A percentile compares a stretch with the other conserved stretches of the same genome.
Conservation (phyloP, 2,329 filamentous ascomycete genomes). For the Furcasterigmium sp. region DNA sequence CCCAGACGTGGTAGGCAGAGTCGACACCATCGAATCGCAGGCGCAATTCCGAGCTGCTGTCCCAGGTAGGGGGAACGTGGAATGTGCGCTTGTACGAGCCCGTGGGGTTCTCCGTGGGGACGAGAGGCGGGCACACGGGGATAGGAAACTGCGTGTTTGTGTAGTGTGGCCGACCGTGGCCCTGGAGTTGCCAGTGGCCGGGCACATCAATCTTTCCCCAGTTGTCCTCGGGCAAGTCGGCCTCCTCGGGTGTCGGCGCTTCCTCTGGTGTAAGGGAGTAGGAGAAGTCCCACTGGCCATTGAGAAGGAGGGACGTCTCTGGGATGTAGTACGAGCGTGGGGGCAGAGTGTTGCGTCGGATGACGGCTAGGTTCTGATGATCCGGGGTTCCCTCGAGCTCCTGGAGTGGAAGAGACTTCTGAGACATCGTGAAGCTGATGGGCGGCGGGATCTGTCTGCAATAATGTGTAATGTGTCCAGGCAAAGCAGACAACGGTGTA, state of each 20-base stretch:
- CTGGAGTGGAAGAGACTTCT: conserved; percentile 24
- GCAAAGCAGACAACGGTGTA: not conserved
- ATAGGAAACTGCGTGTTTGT: conserved; percentile 65
- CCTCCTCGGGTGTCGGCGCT: conserved; percentile 32
- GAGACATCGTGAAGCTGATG: conserved; percentile 11
- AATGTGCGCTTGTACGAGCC: conserved; percentile 57
- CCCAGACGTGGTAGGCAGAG: conserved; percentile 63
- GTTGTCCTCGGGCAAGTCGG: conserved; percentile 17
- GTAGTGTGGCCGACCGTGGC: conserved; percentile 61
- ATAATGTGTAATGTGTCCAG: not conserved
- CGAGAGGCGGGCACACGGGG: conserved; percentile 57
- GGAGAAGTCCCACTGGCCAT: conserved; percentile 54
- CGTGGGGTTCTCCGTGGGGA: conserved; percentile 59
- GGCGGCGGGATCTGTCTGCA: not conserved
- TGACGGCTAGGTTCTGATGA: conserved; percentile 44
- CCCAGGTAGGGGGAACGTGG: conserved; percentile 42
- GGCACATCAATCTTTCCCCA: conserved; percentile 56
- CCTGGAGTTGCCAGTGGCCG: conserved; percentile 66
- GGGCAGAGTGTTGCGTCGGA: conserved; percentile 47
- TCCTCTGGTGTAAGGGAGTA: conserved; percentile 39
- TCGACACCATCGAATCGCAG: conserved; percentile 69
- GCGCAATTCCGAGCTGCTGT: conserved; percentile 42
- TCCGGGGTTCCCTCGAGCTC: conserved; percentile 34
- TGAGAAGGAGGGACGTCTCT: conserved; percentile 41
- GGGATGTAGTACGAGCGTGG: conserved; percentile 49